Conservation (phyloP, 1,139 yeast genomes). For the Protomyces arabidopsidicola region DNA sequence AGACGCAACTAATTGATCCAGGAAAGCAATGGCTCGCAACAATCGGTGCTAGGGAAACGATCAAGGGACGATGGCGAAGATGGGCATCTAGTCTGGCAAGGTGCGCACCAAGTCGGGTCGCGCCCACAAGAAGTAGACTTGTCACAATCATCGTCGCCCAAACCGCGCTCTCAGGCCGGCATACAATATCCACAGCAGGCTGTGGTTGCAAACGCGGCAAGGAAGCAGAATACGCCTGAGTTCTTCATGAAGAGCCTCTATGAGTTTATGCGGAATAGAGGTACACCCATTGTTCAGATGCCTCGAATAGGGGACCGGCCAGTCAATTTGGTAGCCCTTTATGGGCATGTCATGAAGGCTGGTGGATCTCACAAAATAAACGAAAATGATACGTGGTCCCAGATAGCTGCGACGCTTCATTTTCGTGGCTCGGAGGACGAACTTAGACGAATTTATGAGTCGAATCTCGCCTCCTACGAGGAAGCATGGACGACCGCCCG, state of each 20-base stretch:
- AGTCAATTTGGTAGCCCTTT: slow-evolving; percentile 9
- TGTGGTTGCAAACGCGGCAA: neutral
- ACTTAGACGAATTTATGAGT: neutral
- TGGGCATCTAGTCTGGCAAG: neutral
- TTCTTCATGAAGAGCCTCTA: slow-evolving; percentile 9
- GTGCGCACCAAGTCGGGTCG: neutral
- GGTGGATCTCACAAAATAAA: slow-evolving; percentile 16
- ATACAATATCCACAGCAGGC: too few relatives aligned
- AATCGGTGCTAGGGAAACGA: neutral
- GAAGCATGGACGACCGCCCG: slow-evolving; percentile 20
- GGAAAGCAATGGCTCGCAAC: neutral
- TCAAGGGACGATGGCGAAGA: neutral
- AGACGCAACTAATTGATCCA: too few relatives aligned
- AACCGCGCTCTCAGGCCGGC: too few relatives aligned
- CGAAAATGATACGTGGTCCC: neutral
- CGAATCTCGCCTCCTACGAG: slow-evolving; percentile 11
- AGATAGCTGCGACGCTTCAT: slow-evolving; percentile 1
- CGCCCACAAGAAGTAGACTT: neutral
- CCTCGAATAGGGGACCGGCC: slow-evolving; percentile 6
- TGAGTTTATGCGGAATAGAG: slow-evolving; percentile 12
- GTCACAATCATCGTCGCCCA: neutral
- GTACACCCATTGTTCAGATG: slow-evolving; percentile 7
- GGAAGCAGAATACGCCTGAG: slow-evolving; percentile 6
- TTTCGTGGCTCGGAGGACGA: slow-evolving; percentile 6
- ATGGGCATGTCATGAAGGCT: slow-evolving; percentile 23